A percentile compares a stretch with the other conserved stretches of the same genome.
phyloP scores from a whole-genome alignment of 495 filamentous ascomycete genomes.

The Penicillium antarcticum region DNA sequence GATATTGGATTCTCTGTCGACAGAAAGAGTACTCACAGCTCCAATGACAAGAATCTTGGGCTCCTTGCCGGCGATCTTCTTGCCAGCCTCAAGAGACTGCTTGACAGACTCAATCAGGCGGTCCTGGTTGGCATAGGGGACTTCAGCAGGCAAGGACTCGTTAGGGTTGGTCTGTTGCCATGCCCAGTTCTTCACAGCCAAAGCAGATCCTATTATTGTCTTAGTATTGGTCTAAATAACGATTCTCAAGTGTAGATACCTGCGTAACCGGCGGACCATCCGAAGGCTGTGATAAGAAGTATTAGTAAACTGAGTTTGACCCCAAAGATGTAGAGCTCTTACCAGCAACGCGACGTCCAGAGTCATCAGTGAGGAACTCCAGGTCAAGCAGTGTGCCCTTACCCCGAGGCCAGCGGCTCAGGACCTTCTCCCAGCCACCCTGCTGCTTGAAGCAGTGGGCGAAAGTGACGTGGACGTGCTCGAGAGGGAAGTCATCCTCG shows the following conservation, averaged over 20 bases:
- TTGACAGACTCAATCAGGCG: constrained; percentile 72
- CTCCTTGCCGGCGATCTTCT: constrained; percentile 48
- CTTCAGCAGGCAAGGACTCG: constrained; percentile 63
- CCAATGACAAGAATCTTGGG: constrained; percentile 60
- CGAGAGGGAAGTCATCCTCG: constrained; percentile 82
- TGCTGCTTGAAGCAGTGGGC: constrained; percentile 86
- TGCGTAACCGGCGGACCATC: constrained; percentile 78
- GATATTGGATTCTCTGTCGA: neutral
- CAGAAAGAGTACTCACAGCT: constrained; percentile 34
- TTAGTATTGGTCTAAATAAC: neutral
- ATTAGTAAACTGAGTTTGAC: constrained; percentile 29
- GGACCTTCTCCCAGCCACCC: constrained; percentile 76
- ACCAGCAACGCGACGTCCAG: constrained; percentile 74
- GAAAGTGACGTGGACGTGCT: constrained; percentile 85
- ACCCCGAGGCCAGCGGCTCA: constrained; percentile 77
- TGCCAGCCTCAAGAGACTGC: constrained; percentile 56
- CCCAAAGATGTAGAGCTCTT: constrained; percentile 1
- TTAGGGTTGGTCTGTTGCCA: constrained; percentile 73
- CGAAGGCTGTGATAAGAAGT: constrained; percentile 42
- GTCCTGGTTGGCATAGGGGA: constrained; percentile 72
- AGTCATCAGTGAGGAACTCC: constrained; percentile 82
- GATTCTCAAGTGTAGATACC: constrained; percentile 34
- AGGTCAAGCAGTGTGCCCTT: constrained; percentile 84
- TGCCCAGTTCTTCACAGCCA: constrained; percentile 85
- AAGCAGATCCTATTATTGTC: constrained; percentile 49